These are phyloP conservation scores for Saccharomyces pastorianus DNA, from an alignment of 1,139 yeast genomes.

Conservation along the genomic window DNA sequence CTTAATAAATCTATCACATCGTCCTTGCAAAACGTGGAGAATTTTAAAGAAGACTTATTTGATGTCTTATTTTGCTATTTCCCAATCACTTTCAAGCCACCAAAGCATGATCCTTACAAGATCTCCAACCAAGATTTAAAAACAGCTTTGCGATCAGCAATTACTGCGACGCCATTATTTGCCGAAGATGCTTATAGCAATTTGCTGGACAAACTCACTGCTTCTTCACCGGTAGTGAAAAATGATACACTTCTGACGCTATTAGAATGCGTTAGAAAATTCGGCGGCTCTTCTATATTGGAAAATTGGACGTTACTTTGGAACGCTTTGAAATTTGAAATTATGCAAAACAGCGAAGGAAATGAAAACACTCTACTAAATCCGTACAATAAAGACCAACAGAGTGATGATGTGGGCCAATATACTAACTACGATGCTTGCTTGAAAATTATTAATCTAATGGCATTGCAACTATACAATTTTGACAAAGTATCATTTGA, in stretches of 20 bases:
- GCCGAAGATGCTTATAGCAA: constrained; percentile 72
- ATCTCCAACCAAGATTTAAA: constrained; percentile 71
- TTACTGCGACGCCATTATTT: constrained; percentile 56
- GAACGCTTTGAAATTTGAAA: constrained; percentile 83
- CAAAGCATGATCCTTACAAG: constrained; percentile 81
- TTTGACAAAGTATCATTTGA: constrained; percentile 30
- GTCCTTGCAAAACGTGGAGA: constrained; percentile 36
- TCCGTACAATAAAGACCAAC: not conserved
- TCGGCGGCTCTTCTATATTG: constrained; percentile 40
- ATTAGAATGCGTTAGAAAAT: constrained; percentile 45
- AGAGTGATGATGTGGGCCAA: not conserved
- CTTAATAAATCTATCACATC: constrained; percentile 46
- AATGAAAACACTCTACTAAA: constrained; percentile 20
- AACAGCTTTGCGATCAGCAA: constrained; percentile 44
- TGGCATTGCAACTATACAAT: constrained; percentile 26
- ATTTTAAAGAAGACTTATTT: constrained; percentile 54
- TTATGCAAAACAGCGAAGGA: constrained; percentile 62
- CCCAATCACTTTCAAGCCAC: constrained; percentile 93
- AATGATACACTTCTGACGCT: constrained; percentile 67
- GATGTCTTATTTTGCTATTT: constrained; percentile 91
- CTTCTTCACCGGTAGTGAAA: constrained; percentile 72
- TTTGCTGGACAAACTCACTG: constrained; percentile 73
- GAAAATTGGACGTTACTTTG: constrained; percentile 68
- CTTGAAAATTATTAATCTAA: not conserved
- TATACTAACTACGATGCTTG: not conserved